Evolutionary conservation across 1,284 basidiomycete species (phyloP), one percentile per base, ranked within the genome.

Genomic region (Ceratobasidium sp.): DNA sequence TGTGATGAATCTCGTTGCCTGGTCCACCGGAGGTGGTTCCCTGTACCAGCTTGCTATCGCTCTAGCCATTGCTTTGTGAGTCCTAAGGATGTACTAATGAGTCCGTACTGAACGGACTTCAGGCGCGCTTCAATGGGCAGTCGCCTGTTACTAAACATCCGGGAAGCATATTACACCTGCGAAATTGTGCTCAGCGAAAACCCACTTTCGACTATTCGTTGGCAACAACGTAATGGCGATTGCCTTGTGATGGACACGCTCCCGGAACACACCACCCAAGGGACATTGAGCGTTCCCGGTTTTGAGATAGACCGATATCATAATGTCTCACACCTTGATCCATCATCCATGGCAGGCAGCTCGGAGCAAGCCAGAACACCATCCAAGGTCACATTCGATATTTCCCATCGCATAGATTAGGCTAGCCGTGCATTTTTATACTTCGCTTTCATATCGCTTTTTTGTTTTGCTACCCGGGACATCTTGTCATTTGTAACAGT

Each of bases 51-150:
- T 76, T 40, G 74, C 74, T 23, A 76, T 76, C 33, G 48, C 74
- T 13, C 44, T 76, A 10, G 74, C 74, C 4, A 76, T 76, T 28
- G 48, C 74, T 28, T 46, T 76, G 74, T 76, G 42, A 76, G 74
- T 76, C 23, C 23, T 44, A 10, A 12, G 40, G 38, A 17, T 17
- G 15, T 38, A 46, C 26, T 17, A 1, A 5, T 9, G 20, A 17
- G 4, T 42, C 17, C n/a, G 20, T 20, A 38, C 64, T 76, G 38
- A 75, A 28, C 50, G 40, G 50, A 28, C 23, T 56, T 9, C 26
- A 76, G 74, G 52, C 74, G 74, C 0, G 64, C 74, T 26, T 76
- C 74, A 20, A 76, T 76, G 74, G 74, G 74, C n/a, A 76, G 64
- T 23, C 74, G 74, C 20, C 17, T 76, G 52, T 33, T 76, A 26